Conservation (phyloP, 2,329 filamentous ascomycete species). For the Parastagonospora nodorum region DNA sequence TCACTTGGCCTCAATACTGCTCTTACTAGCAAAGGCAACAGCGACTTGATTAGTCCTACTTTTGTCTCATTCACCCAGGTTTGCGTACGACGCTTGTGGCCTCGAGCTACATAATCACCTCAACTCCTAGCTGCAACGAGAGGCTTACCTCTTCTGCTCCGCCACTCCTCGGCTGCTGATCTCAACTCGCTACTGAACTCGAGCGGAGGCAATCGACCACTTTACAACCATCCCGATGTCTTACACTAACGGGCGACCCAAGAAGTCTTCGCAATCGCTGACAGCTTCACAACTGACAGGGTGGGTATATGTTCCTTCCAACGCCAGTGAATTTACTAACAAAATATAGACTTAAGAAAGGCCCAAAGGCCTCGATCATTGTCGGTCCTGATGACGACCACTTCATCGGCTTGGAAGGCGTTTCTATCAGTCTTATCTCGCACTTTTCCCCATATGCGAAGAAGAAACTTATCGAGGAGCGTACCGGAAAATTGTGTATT, state of each 20-base stretch:
- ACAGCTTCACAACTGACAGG: conserved; percentile 11
- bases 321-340: background rate
- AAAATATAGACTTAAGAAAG: conserved; percentile 15
- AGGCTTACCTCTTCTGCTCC: too few relatives aligned
- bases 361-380: conserved; percentile 18
- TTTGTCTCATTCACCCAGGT: too few relatives aligned
- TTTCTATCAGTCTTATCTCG: conserved; percentile 15
- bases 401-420: conserved; percentile 27
- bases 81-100: too few relatives aligned
- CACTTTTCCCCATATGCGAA: conserved; percentile 23
- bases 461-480: conserved; percentile 13
- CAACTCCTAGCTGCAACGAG: too few relatives aligned
- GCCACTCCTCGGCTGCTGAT: too few relatives aligned
- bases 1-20: too few relatives aligned
- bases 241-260: background rate
- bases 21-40: too few relatives aligned
- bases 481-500: conserved; percentile 9
- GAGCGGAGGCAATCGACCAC: too few relatives aligned
- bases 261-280: background rate
- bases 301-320: background rate
- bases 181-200: too few relatives aligned
- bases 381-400: conserved; percentile 15
- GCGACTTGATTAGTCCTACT: too few relatives aligned
- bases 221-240: background rate
- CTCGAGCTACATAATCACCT: too few relatives aligned